Base-by-base conservation (phyloP, 495 filamentous ascomycete species). In the Aspergillus indologenus region DNA sequence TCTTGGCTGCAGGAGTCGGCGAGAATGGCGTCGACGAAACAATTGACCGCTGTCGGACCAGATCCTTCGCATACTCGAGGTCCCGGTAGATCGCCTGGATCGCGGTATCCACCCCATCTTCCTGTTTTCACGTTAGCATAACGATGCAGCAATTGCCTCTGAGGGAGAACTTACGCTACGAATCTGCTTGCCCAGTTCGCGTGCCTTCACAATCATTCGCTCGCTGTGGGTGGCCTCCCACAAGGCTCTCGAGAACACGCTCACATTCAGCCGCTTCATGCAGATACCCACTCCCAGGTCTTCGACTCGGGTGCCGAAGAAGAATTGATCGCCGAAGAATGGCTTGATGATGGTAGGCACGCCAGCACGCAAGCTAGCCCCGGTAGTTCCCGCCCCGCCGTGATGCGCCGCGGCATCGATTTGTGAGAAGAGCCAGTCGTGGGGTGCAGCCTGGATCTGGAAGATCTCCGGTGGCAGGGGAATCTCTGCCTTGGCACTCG, bases 271-370 rank as follows among this genome's bases (percentile, higher is more conserved):
- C 73, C 90, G 95, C 75, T 88, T 91, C 70, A 98, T 79, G 66
- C 84, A 92, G 51, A 96, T 87, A 3, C 94, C 94, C 11, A 98
- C 93, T 3, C 94, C 92, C 5, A 98, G 73, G 65, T 96, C 92
- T 70, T 97, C 92, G 5, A 98, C 85, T 0, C 94, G 84, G 15
- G 79, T 83, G 2, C 90, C 94, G 66, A 93, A 98, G 78, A 98
- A 98, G 79, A 90, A 96, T 66, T 98, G 94, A 62, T 98, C 94
- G 5, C 94, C 94, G 69, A 98, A 98, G 74, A 97, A 98, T 0
- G 94, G 94, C 59, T 95, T 92, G 66, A 98, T 86, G 58, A 98
- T 91, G 2, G 94, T 98, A 0, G 94, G 95, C 19, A 97, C 82
- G 14, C 94, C 94, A 9, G 93, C 92, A 53, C 94, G 82, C 43